Evolutionary conservation across 2,329 filamentous ascomycete species (phyloP).

Genomic region (Ophiostoma himal-ulmi): DNA sequence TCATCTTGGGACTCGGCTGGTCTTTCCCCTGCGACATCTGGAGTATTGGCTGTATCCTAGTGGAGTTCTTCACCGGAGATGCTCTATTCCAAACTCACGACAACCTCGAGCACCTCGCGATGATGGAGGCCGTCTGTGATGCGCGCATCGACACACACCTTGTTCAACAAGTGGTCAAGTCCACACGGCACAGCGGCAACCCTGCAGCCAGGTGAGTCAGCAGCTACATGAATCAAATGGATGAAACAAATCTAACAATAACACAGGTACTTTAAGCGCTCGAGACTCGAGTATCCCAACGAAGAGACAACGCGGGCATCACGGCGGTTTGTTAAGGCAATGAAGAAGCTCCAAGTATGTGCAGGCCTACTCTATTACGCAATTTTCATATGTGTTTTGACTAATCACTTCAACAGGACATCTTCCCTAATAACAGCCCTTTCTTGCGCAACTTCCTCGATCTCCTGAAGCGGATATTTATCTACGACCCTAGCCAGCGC

Average conservation of each 20-base stretch:
- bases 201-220: constrained; percentile 55
- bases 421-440: constrained; percentile 53
- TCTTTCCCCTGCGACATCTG: constrained; percentile 67
- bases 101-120: constrained; percentile 66
- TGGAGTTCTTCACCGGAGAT: constrained; percentile 67
- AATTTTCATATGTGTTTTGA: no score
- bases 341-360: constrained; percentile 58
- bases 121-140: constrained; percentile 66
- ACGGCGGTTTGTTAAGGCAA: constrained; percentile 62
- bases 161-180: constrained; percentile 52
- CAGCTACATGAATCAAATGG: background rate
- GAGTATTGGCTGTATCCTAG: constrained; percentile 67
- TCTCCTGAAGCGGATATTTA: constrained; percentile 60
- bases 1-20: constrained; percentile 65
- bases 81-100: constrained; percentile 68
- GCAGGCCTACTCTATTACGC: background rate
- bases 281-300: constrained; percentile 60
- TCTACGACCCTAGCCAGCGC: constrained; percentile 59
- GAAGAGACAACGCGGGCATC: constrained; percentile 59
- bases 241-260: background rate
- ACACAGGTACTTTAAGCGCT: constrained; percentile 59
- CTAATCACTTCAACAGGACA: constrained; percentile 47
- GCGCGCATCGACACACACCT: constrained; percentile 53
- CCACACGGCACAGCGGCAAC: constrained; percentile 48
- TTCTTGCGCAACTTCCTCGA: constrained; percentile 61